A percentile compares a stretch with the other conserved stretches of the same genome.
phyloP scores from a whole-genome alignment of 805 yeast species.

The Candida easanensis region DNA sequence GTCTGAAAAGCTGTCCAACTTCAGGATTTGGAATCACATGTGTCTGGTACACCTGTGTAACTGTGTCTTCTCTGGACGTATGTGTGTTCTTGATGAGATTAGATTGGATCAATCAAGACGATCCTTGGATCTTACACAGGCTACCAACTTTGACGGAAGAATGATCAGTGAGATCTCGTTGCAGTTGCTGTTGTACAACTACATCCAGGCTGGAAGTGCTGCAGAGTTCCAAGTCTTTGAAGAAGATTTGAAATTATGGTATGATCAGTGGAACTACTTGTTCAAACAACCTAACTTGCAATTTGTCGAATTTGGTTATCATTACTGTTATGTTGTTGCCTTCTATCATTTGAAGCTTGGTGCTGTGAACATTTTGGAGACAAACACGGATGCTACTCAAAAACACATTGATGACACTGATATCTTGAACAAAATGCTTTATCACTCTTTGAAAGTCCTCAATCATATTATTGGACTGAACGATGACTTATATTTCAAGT shows the following conservation, averaged over 20 bases:
- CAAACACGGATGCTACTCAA: conserved; percentile 14
- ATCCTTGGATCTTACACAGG: conserved; percentile 51
- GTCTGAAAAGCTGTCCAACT: conserved; percentile 40
- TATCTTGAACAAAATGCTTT: conserved; percentile 24
- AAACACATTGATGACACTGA: conserved; percentile 20
- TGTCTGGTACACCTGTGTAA: conserved; percentile 64
- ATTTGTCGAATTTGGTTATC: conserved; percentile 69
- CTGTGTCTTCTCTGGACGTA: conserved; percentile 63
- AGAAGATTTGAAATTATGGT: conserved; percentile 57
- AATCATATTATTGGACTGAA: conserved; percentile 27
- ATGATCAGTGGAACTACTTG: conserved; percentile 64
- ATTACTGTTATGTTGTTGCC: conserved; percentile 55
- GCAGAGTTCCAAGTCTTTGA: conserved; percentile 34
- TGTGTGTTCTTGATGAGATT: conserved; percentile 58
- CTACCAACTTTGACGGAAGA: conserved; percentile 80
- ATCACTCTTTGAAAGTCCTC: conserved; percentile 25
- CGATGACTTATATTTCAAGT: conserved; percentile 57
- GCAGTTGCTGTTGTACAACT: conserved; percentile 56
- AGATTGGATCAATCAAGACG: conserved; percentile 58
- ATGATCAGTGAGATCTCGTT: conserved; percentile 75
- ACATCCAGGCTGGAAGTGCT: conserved; percentile 40
- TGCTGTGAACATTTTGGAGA: conserved; percentile 10
- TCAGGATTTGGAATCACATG: conserved; percentile 71
- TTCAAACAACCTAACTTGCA: conserved; percentile 71
- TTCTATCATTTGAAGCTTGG: conserved; percentile 37